A percentile compares a stretch with the other conserved stretches of the same genome.
These are phyloP conservation scores for Phylloporus rhodoxanthus DNA, from an alignment of 768 basidiomycete genomes.

Conservation along the genomic window DNA sequence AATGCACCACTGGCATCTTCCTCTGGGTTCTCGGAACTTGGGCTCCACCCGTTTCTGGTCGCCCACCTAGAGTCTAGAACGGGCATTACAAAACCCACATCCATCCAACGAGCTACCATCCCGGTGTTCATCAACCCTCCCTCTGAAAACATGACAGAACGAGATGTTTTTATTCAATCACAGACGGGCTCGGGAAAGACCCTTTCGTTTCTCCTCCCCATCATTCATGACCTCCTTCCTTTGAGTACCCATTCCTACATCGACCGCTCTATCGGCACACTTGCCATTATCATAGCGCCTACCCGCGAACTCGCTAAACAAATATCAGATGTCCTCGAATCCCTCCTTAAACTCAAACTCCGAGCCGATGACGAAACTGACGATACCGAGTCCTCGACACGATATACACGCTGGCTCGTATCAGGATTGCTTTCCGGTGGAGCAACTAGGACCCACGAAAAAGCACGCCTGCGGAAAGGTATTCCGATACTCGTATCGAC, in stretches of 20 bases:
- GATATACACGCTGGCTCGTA: slow-evolving; percentile 86
- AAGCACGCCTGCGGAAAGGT: slow-evolving; percentile 90
- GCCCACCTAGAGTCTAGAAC: slow-evolving; percentile 76
- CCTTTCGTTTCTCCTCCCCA: slow-evolving; percentile 86
- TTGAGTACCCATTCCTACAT: slow-evolving; percentile 88
- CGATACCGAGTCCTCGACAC: slow-evolving; percentile 38
- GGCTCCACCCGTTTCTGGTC: slow-evolving; percentile 74
- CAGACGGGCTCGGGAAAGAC: slow-evolving; percentile 98
- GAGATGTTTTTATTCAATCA: slow-evolving; percentile 90
- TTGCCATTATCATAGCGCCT: slow-evolving; percentile 91
- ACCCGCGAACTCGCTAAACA: slow-evolving; percentile 96
- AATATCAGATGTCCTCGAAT: slow-evolving; percentile 90
- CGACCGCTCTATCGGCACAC: slow-evolving; percentile 89
- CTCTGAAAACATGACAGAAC: slow-evolving; percentile 34
- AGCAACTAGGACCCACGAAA: slow-evolving; percentile 91
- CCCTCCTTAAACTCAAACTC: slow-evolving; percentile 69
- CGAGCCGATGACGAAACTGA: slow-evolving; percentile 51
- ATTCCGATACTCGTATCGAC: slow-evolving; percentile 93
- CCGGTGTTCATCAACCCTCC: slow-evolving; percentile 51
- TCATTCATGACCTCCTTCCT: slow-evolving; percentile 90
- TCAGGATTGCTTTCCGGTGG: slow-evolving; percentile 92
- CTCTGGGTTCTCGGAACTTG: slow-evolving; percentile 76
- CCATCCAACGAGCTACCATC: slow-evolving; percentile 75
- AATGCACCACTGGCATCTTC: slow-evolving; percentile 77
- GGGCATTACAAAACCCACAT: slow-evolving; percentile 78